These are phyloP conservation scores for Globisporangium apiculatum DNA, from an alignment of 352 stramenopile genomes.

Conservation along the genomic window DNA sequence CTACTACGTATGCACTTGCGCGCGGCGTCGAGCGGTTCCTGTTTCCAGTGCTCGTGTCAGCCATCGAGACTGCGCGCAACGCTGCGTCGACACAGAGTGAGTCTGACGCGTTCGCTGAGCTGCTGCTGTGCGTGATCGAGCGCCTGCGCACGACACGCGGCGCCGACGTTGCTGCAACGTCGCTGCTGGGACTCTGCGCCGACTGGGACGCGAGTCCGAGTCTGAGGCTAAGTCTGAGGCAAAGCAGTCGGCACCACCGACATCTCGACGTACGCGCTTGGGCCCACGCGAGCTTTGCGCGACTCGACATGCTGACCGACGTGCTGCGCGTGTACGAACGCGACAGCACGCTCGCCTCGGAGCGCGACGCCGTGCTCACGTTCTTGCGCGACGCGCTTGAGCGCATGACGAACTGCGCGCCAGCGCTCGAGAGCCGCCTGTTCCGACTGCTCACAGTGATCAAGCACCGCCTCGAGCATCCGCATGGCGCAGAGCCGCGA, in stretches of 20 bases:
- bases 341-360: conserved; percentile 14
- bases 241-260: background rate
- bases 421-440: conserved; percentile 20
- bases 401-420: conserved; percentile 22
- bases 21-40: conserved; percentile 25
- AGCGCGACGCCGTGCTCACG: conserved; percentile 17
- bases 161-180: background rate
- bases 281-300: conserved; percentile 21
- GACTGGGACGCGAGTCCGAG: conserved; percentile 14
- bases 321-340: conserved; percentile 27
- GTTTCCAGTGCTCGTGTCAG: conserved; percentile 23
- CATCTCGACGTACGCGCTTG: background rate
- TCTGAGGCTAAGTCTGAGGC: background rate
- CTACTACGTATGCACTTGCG: background rate
- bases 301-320: conserved; percentile 21
- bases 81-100: background rate
- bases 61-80: background rate
- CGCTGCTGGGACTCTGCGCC: conserved; percentile 6
- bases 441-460: conserved; percentile 26
- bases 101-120: background rate
- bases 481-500: background rate
- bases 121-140: background rate
- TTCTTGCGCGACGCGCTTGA: conserved; percentile 32
- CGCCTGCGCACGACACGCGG: background rate
- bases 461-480: conserved; percentile 12